Evolutionary conservation across 202 grass and related monocot species (phyloP).

Genomic region (Dendrocalamus latiflorus): DNA sequence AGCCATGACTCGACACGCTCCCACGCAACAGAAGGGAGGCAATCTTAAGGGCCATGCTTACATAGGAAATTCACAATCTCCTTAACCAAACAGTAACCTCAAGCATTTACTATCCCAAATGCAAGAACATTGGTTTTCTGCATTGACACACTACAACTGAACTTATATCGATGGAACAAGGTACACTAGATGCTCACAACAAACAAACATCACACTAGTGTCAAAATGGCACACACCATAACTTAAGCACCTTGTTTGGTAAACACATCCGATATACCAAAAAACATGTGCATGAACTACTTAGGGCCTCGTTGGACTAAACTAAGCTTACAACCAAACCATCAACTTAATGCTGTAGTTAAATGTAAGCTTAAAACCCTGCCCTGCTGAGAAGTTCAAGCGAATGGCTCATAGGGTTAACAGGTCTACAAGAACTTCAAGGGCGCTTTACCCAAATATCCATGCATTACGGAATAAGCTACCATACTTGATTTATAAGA

Average conservation of each 20-base stretch:
- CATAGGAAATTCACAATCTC: background rate
- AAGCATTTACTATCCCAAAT: background rate
- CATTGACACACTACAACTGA: background rate
- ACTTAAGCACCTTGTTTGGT: background rate
- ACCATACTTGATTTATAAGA: too few species aligned
- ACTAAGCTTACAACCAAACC: background rate
- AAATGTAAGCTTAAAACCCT: background rate
- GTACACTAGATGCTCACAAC: background rate
- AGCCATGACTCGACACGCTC: constrained; percentile 82
- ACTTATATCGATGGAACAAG: background rate
- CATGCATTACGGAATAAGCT: too few species aligned
- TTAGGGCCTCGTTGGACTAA: background rate
- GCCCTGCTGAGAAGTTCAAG: background rate
- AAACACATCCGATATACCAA: background rate
- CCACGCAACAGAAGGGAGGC: constrained; percentile 55
- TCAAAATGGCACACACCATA: background rate
- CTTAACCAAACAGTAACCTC: background rate
- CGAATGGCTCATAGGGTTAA: background rate
- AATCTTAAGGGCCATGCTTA: constrained; percentile 81
- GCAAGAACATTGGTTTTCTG: background rate
- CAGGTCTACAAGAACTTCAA: background rate
- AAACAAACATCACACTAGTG: background rate
- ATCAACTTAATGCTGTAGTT: background rate
- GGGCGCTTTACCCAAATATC: background rate
- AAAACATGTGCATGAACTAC: background rate